A percentile compares a stretch with the other conserved stretches of the same genome.
phyloP scores from a whole-genome alignment of 805 yeast species.

The Saccharomycopsis sp. region DNA sequence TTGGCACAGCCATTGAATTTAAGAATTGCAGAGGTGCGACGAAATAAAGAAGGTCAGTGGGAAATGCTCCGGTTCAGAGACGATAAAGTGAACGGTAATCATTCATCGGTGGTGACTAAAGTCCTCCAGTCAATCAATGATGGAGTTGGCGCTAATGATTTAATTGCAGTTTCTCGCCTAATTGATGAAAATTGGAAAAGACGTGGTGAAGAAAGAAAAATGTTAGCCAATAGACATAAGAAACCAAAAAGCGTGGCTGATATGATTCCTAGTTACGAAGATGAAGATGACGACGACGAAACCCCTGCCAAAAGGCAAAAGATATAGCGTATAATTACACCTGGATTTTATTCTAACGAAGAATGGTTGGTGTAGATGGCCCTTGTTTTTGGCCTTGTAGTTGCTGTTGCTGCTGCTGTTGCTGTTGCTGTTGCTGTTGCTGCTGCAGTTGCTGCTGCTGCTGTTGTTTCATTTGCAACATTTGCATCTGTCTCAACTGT shows the following conservation, averaged over 20 bases:
- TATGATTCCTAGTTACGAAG: conserved; percentile 37
- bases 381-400: too few relatives aligned
- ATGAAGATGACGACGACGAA: conserved; percentile 29
- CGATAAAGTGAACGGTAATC: conserved; percentile 87
- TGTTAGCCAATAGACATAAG: conserved; percentile 12
- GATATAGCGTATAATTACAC: neutral
- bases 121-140: conserved; percentile 81
- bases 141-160: conserved; percentile 74
- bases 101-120: conserved; percentile 69
- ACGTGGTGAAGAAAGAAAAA: conserved; percentile 35
- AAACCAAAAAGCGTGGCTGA: conserved; percentile 22
- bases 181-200: conserved; percentile 59
- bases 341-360: too few relatives aligned
- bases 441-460: conserved; percentile 3
- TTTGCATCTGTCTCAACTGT: conserved; percentile 1
- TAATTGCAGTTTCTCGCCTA: conserved; percentile 47
- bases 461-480: neutral
- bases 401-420: neutral
- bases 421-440: conserved; percentile 4
- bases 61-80: conserved; percentile 82
- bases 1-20: conserved; percentile 80
- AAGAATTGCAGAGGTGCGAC: conserved; percentile 78
- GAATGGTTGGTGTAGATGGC: too few relatives aligned
- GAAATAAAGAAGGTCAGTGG: conserved; percentile 66
- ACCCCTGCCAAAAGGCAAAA: neutral